A percentile compares a stretch with the other conserved stretches of the same genome.
phyloP scores from a whole-genome alignment of 2,329 filamentous ascomycete genomes.

The Beauveria brongniartii region DNA sequence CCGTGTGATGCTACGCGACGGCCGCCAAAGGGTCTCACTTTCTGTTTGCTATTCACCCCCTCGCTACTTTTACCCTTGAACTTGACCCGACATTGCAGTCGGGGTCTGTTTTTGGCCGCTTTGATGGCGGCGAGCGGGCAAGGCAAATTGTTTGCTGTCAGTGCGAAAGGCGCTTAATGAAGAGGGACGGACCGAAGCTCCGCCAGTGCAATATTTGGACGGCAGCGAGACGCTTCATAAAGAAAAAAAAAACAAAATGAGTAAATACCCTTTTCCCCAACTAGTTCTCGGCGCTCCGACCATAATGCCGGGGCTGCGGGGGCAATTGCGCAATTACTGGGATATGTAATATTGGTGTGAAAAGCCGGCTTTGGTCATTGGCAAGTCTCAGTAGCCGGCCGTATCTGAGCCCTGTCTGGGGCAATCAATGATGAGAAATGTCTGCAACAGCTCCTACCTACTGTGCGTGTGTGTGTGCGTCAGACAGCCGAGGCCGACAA shows the following conservation, averaged over 20 bases:
- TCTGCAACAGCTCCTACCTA: background rate
- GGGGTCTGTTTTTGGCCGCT: background rate
- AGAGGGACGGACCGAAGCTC: background rate
- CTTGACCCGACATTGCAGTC: background rate
- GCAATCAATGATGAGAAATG: background rate
- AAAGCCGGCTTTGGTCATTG: slow-evolving; percentile 1
- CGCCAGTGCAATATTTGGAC: background rate
- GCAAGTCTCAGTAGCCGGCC: background rate
- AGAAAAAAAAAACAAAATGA: background rate
- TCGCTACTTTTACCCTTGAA: background rate
- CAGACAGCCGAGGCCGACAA: background rate
- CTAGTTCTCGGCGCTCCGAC: background rate
- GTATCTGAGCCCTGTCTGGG: no score
- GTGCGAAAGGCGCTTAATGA: background rate
- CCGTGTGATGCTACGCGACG: slow-evolving; percentile 3
- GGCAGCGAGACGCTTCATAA: no score
- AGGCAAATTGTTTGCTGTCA: background rate
- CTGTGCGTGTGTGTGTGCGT: background rate
- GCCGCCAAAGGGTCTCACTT: background rate
- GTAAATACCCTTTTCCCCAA: background rate
- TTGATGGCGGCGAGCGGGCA: background rate
- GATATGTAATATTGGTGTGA: background rate
- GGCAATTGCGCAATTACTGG: background rate
- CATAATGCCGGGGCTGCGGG: background rate
- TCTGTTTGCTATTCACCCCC: background rate